Evolutionary conservation across 176 grass and related monocot genomes (phyloP), one percentile per base, ranked within the genome.

Genomic region (Avena sativa): DNA sequence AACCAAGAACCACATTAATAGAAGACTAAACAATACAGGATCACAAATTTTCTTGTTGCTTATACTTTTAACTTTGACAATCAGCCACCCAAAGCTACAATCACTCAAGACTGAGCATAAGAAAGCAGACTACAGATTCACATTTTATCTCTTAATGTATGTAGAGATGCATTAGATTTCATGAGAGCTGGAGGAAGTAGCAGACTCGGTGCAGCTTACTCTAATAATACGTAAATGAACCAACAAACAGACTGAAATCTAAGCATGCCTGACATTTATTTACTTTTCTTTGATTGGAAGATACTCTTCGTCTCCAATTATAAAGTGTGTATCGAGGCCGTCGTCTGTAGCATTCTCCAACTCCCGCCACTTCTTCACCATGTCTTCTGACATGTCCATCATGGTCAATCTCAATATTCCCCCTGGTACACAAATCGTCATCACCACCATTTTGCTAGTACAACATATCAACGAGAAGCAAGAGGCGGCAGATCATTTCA

Each of bases 301-400:
- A 60, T 91, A 94, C 79, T 98, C 97, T 85, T 98, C 94, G 17
- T 98, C 94, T 64, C 94, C 92, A 34, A 96, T 80, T 1, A 98
- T 83, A 80, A 89, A 93, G 11, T 89, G 88, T 6, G 83, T 94
- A 83, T 93, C 89, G 12, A 81, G 66, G 17, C 72, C 85, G 1
- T 93, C 83, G 0, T 82, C 75, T 5, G 26, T 47, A n/a, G 80
- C 55, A 62, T 86, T 86, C 30, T 94, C 93, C 71, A 85, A 78
- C 75, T 91, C 92, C 82, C 71, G 85, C 86, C 93, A 91, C 63
- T 70, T 87, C 79, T 80, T 96, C 58, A 96, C 89, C 92, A 98
- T 98, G 77, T 96, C 94, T 23, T 74, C 38, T 16, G 97, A 98
- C 92, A 96, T 93, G 72, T 98, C 96, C 96, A 96, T 98, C 93